Evolutionary conservation across 2,329 filamentous ascomycete species (phyloP), one percentile per base, ranked within the genome.

Genomic region (Nemania sp.): DNA sequence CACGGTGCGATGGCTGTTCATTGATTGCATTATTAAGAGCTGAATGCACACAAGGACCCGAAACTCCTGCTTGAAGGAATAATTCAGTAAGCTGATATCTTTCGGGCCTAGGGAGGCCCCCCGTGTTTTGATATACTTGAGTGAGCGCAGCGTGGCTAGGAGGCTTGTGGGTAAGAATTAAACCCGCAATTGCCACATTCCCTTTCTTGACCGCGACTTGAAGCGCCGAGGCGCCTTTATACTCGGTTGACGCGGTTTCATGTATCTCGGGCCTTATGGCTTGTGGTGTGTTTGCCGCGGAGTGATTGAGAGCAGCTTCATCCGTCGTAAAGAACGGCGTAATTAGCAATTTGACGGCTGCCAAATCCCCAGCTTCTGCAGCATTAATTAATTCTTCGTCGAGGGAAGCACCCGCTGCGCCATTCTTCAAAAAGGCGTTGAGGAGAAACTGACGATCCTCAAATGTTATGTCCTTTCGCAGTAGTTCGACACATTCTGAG

Each of bases 21-120:
- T 78, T 76, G 43, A 86, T 80, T n/a, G 81, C 80, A 21, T 80
- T 77, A 59, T 85, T 80, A 1, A 87, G 68, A 1, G 82, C 81
- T 0, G 74, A 74, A 46, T 85, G 78, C 5, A 86, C 73, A 39
- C 75, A 76, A 2, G 78, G 74, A 0, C 79, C 80, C 0, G 80
- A 74, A 5, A 85, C 68, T 1, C 83, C 80, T 1, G 78, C 77
- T 9, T 76, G 72, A 2, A 87, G 71, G 48, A 87, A 85, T 5
- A 77, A 65, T 53, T 83, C 79, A 1, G 80, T 76, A 67, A 85
- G 80, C 10, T 76, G 73, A 53, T 80, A 81, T 7, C 83, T 78
- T 51, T 80, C 77, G 20, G 73, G 67, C 0, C 74, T 64, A 0
- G 78, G 68, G 0, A 86, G 72, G 15, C 74, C 77, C 52, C 75